These are phyloP conservation scores for Cyclospora cayetanensis DNA, from an alignment of 169 alveolate species.

Conservation along the genomic window DNA sequence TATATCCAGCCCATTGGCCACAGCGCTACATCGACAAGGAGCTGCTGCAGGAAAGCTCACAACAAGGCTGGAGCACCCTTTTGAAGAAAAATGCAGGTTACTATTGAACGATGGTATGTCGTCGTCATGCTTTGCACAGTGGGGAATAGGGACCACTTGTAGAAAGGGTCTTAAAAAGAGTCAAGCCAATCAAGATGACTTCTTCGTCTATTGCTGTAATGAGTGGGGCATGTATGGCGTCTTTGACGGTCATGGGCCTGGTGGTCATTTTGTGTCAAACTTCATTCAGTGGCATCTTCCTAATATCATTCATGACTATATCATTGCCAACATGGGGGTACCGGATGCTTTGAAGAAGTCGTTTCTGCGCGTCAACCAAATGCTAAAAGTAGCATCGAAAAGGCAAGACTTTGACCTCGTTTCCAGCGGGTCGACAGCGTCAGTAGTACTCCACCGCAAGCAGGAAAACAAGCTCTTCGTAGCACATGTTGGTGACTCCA, in stretches of 20 bases:
- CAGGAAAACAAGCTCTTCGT: conserved; percentile 64
- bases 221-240: conserved; percentile 77
- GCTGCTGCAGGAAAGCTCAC: conserved; percentile 50
- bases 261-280: conserved; percentile 26
- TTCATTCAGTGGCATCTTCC: conserved; percentile 85
- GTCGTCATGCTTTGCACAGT: conserved; percentile 49
- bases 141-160: conserved; percentile 83
- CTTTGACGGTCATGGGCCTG: conserved; percentile 89
- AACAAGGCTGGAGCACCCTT: conserved; percentile 16
- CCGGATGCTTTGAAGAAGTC: not conserved
- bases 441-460: conserved; percentile 59
- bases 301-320: conserved; percentile 36
- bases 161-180: conserved; percentile 87
- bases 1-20: not conserved
- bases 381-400: conserved; percentile 17
- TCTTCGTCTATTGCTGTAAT: conserved; percentile 56
- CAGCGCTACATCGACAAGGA: not conserved
- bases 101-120: not conserved
- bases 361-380: not conserved
- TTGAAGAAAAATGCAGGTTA: conserved; percentile 16
- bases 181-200: conserved; percentile 85
- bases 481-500: conserved; percentile 91
- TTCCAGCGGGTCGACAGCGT: conserved; percentile 63
- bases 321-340: not conserved
- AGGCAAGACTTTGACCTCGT: conserved; percentile 48